Evolutionary conservation across 176 grass and related monocot species (phyloP).

Genomic region (Typha latifolia): DNA sequence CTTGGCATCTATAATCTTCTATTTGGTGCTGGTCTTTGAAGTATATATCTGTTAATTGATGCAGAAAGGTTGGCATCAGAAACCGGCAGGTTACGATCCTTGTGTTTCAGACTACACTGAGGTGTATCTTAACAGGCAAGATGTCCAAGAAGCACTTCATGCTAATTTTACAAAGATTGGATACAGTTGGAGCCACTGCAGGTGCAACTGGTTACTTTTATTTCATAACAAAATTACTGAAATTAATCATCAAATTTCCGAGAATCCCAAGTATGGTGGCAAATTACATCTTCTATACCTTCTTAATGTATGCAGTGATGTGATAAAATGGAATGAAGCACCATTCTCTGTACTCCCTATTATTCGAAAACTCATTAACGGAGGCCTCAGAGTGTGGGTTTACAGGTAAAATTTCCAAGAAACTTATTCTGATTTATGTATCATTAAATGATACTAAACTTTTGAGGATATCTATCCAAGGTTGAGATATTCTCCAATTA

Average conservation of each 20-base stretch:
- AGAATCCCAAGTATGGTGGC: too few species aligned
- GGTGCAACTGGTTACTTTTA: conserved; percentile 15
- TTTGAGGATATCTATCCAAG: too few species aligned
- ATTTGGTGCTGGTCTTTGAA: background rate
- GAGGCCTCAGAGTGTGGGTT: conserved; percentile 54
- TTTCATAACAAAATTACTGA: too few species aligned
- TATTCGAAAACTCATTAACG: conserved; percentile 57
- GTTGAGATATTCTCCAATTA: too few species aligned
- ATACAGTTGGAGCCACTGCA: conserved; percentile 92
- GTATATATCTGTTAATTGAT: conserved; percentile 12
- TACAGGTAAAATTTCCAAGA: conserved; percentile 24
- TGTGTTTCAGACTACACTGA: conserved; percentile 43
- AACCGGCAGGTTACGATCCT: conserved; percentile 70
- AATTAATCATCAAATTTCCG: too few species aligned
- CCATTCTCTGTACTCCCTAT: conserved; percentile 36
- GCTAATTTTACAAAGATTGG: conserved; percentile 67
- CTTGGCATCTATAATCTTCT: too few species aligned
- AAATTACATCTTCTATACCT: too few species aligned
- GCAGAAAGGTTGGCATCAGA: conserved; percentile 39
- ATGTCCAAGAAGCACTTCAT: conserved; percentile 84
- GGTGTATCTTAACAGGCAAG: conserved; percentile 70
- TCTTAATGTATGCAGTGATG: background rate
- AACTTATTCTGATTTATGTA: background rate
- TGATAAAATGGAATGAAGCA: conserved; percentile 40
- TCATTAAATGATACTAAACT: too few species aligned